Conservation (phyloP, 148 eudicot genomes). For the Amaranthus hypochondriacus region DNA sequence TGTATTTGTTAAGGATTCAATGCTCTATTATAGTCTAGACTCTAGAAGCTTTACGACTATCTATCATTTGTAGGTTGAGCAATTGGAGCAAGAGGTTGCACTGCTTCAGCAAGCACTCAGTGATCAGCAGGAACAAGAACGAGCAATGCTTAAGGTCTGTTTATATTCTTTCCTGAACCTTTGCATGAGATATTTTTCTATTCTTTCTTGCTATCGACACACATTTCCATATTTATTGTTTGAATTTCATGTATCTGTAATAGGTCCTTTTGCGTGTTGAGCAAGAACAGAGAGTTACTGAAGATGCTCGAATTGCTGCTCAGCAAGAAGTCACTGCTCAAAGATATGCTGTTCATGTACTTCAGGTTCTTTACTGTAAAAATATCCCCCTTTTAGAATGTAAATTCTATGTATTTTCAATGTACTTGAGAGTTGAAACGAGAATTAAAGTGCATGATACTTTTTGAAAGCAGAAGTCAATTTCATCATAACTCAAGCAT, state of each 20-base stretch:
- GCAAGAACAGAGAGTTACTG: conserved; percentile 72
- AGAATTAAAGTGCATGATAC: too few species aligned
- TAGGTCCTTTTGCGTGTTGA: conserved; percentile 88
- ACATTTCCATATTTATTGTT: too few species aligned
- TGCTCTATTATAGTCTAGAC: conserved; percentile 13
- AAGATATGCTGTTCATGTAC: conserved; percentile 46
- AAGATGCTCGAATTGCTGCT: conserved; percentile 77
- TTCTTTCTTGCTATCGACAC: background rate
- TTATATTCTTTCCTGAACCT: conserved; percentile 1
- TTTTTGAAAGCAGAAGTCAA: too few species aligned
- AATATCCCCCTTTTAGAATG: background rate
- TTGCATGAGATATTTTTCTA: background rate
- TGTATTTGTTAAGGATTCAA: conserved; percentile 3
- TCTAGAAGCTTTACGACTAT: conserved; percentile 11
- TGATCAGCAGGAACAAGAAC: conserved; percentile 74
- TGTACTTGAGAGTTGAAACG: too few species aligned
- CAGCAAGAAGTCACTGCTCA: conserved; percentile 76
- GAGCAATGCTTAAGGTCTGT: conserved; percentile 72
- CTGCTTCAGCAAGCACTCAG: conserved; percentile 53
- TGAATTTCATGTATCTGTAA: background rate
- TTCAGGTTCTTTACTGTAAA: conserved; percentile 47
- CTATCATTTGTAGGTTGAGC: conserved; percentile 55
- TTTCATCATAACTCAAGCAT: too few species aligned
- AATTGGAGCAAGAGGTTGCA: conserved; percentile 62
- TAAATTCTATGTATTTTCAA: too few species aligned